Evolutionary conservation across 257 asterid species (phyloP).

Genomic region (Solanum clarkiae): DNA sequence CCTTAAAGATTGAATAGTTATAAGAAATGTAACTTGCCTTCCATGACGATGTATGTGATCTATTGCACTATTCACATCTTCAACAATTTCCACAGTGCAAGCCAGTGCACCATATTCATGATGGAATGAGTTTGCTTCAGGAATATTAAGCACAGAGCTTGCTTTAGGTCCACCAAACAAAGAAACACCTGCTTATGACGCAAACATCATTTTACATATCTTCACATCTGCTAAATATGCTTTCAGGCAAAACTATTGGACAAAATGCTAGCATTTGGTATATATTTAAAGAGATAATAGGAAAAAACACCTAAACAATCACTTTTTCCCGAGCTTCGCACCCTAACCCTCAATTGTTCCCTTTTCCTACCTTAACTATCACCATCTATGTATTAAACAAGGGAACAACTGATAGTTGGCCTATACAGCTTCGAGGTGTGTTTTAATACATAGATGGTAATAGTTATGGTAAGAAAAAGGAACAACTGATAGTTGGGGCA

Average conservation of each 20-base stretch:
- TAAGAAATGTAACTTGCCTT: slow-evolving; percentile 39
- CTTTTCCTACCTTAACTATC: neutral
- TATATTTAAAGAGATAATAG: neutral
- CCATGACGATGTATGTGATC: slow-evolving; percentile 87
- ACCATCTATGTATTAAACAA: neutral
- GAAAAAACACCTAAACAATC: neutral
- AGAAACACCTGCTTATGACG: slow-evolving; percentile 52
- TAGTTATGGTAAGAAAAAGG: neutral
- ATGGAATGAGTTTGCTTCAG: slow-evolving; percentile 69
- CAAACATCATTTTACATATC: neutral
- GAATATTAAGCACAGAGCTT: slow-evolving; percentile 53
- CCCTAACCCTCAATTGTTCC: neutral
- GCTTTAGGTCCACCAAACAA: slow-evolving; percentile 82
- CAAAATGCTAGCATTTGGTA: neutral
- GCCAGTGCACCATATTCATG: slow-evolving; percentile 92
- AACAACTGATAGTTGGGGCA: neutral
- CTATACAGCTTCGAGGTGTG: neutral
- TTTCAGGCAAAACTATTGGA: neutral
- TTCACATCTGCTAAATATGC: neutral
- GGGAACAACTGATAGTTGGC: neutral
- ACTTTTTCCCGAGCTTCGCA: neutral
- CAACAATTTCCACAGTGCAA: slow-evolving; percentile 87
- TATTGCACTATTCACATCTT: slow-evolving; percentile 84
- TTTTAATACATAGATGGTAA: neutral
- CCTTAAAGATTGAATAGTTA: neutral